A percentile compares a stretch with the other conserved stretches of the same genome.
phyloP scores from a whole-genome alignment of 1,284 basidiomycete species.

The Ustilago xerochloae region DNA sequence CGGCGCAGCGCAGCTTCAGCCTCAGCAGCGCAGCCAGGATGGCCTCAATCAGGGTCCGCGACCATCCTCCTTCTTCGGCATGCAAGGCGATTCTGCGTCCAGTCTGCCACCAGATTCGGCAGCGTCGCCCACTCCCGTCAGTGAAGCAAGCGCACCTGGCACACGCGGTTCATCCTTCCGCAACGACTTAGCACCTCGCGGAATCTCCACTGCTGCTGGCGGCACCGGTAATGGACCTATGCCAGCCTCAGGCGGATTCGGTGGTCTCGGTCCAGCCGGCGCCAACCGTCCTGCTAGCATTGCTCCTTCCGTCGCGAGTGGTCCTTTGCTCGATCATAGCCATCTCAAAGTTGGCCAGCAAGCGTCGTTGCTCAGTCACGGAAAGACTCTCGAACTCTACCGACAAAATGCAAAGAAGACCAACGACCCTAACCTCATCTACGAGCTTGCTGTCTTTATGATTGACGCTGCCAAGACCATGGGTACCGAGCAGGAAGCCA shows the following conservation, averaged over 20 bases:
- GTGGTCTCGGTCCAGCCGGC: conserved; percentile 47
- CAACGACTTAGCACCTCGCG: conserved; percentile 27
- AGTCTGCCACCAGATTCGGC: conserved; percentile 14
- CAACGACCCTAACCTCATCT: conserved; percentile 95
- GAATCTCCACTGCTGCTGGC: conserved; percentile 55
- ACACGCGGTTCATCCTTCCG: conserved; percentile 29
- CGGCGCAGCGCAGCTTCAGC: conserved; percentile 13
- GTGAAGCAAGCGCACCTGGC: conserved; percentile 15
- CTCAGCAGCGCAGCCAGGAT: conserved; percentile 26
- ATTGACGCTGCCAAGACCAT: conserved; percentile 78
- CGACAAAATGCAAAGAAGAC: conserved; percentile 98
- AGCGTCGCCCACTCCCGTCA: background rate
- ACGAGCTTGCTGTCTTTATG: conserved; percentile 98
- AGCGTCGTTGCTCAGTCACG: conserved; percentile 90
- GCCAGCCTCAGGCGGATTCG: conserved; percentile 38
- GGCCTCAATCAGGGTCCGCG: conserved; percentile 18
- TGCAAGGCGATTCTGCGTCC: conserved; percentile 21
- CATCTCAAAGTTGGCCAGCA: conserved; percentile 92
- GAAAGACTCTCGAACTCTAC: conserved; percentile 95
- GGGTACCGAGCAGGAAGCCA: conserved; percentile 40
- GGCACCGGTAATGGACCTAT: conserved; percentile 56
- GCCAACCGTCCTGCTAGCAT: conserved; percentile 58
- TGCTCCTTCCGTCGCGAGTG: conserved; percentile 51
- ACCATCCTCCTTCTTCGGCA: conserved; percentile 54
- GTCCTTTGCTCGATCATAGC: conserved; percentile 82